Percentiles rank a stretch among this genome's conserved stretches.
Conservation (phyloP, 306 rosid species). For the Vigna hirtella region DNA sequence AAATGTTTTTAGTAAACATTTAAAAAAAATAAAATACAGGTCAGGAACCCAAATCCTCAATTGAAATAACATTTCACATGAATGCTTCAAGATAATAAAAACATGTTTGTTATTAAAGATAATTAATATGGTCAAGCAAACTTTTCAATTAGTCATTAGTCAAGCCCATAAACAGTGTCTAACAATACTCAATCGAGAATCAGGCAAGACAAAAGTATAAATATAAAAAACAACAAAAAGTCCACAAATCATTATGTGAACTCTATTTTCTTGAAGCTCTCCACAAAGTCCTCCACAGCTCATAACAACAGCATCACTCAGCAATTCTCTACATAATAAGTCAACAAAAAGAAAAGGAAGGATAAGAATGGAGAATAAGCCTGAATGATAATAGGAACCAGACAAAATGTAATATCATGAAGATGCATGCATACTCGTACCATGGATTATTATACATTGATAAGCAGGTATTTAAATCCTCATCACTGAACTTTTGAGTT, state of each 20-base stretch:
- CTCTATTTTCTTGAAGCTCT: neutral
- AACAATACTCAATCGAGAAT: neutral
- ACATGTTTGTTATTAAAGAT: neutral
- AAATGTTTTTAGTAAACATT: too few relatives aligned
- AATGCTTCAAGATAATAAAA: neutral
- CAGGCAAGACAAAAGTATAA: neutral
- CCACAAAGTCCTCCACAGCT: slow-evolving; percentile 14
- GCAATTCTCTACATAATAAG: slow-evolving; percentile 6
- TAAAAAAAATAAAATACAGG: too few relatives aligned
- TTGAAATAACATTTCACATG: neutral
- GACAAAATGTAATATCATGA: neutral
- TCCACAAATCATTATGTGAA: neutral
- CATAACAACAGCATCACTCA: slow-evolving; percentile 8
- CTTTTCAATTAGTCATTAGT: neutral
- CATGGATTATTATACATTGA: slow-evolving; percentile 4
- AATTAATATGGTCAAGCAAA: neutral
- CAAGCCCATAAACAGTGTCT: neutral
- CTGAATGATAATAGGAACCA: neutral
- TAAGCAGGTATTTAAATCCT: slow-evolving; percentile 35
- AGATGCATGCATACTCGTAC: slow-evolving; percentile 22
- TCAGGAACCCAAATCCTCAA: too few relatives aligned
- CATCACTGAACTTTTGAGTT: neutral
- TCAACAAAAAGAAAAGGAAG: neutral
- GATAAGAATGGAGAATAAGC: neutral
- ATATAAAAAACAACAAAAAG: neutral